Evolutionary conservation across 352 stramenopile species (phyloP), one percentile per base, ranked within the genome.

Genomic region (Salisapilia sapeloensis): DNA sequence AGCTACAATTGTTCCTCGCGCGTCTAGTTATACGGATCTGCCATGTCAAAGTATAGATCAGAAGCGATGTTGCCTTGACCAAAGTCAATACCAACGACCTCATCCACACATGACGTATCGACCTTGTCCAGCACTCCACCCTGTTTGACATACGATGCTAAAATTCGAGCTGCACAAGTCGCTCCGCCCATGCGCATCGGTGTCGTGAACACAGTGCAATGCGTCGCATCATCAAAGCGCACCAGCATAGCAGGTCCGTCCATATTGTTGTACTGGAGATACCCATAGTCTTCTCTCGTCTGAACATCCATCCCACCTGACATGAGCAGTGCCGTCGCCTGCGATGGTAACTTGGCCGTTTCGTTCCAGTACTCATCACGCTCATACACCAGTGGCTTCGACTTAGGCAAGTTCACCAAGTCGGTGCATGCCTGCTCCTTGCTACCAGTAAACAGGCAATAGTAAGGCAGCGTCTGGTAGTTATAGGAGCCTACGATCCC

Each of bases 171-270:
- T 19, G 67, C 71, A 35, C 71, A 87, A 5, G 65, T 76, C 6
- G 45, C 22, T 17, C 55, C 47, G 14, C 59, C 58, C 6, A 39
- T 39, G 33, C 40, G 49, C 17, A 48, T 62, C 12, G 60, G 64
- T 22, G 71, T 84, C 29, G 71, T 79, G 42, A 86, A 83, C 2
- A 64, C 82, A 24, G 71, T 86, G 49, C 69, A 85, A 35, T 85
- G 69, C 9, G 53, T 56, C 18, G 65, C 65, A 29, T 75, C 54
- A 33, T 78, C 49, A 46, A 85, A 82, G 30, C 74, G 53, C 19
- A 82, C 59, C 14, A 79, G 48, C 50, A 80, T 76, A 21, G 48
- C 61, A 18, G 67, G 51, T 12, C 65, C 61, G 2, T 39, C 36
- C 22, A 81, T 46, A 26, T 38, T 40, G 19, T 62, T 39, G 40